Percentiles rank a stretch among this genome's conserved stretches.
These are phyloP conservation scores for Lepidium sativum DNA, from an alignment of 345 rosid species.

Conservation along the genomic window DNA sequence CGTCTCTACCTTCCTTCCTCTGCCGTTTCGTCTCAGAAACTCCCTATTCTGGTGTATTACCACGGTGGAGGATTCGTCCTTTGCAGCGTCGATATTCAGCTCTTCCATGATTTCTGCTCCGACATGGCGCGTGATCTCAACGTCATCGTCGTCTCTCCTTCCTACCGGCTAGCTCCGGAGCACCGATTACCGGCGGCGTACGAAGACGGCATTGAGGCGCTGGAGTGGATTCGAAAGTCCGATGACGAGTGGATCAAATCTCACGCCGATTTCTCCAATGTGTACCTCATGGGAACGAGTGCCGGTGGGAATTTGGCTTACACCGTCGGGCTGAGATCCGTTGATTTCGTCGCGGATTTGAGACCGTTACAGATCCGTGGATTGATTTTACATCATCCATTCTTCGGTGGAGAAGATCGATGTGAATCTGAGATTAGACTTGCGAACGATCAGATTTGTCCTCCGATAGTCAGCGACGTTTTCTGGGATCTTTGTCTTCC, in stretches of 20 bases:
- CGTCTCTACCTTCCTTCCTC: constrained; percentile 19
- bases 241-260: constrained; percentile 32
- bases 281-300: constrained; percentile 46
- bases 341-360: constrained; percentile 1
- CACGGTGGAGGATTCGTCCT: constrained; percentile 64
- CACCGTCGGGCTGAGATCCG: constrained; percentile 36
- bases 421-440: constrained; percentile 38
- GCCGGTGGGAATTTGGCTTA: constrained; percentile 58
- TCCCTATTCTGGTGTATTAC: constrained; percentile 51
- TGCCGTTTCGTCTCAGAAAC: constrained; percentile 4
- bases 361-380: constrained; percentile 51
- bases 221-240: constrained; percentile 32
- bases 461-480: constrained; percentile 27
- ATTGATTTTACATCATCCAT: constrained; percentile 48
- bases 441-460: constrained; percentile 19
- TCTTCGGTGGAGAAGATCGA: constrained; percentile 49
- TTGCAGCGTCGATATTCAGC: constrained; percentile 10
- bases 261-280: constrained; percentile 29
- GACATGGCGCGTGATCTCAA: constrained; percentile 24
- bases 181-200: constrained; percentile 60
- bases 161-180: constrained; percentile 61
- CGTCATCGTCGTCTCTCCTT: constrained; percentile 39
- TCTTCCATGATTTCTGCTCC: constrained; percentile 31
- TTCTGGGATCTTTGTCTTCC: constrained; percentile 57
- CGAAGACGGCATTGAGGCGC: constrained; percentile 45